Evolutionary conservation across 129 eudicot genomes (phyloP), one percentile per base, ranked within the genome.

Genomic region (Arctium lappa): DNA sequence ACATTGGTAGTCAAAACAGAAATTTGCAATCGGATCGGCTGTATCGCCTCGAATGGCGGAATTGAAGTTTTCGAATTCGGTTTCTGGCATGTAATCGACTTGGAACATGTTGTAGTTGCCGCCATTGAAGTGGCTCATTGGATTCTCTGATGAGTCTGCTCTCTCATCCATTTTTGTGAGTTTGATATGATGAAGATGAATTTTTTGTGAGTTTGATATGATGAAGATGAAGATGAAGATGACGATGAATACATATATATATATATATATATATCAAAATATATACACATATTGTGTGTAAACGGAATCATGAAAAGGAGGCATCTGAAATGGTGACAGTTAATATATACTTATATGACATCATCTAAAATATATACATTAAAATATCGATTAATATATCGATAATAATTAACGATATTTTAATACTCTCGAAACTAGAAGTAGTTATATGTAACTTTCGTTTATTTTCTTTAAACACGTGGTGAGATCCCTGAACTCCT

Each of bases 11-110:
- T 78, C 76, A 9, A 72, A 66, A 73, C 84, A 85, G 22, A 83
- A 86, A 1, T 50, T 85, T 30, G 50, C 78, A 6, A 79, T 78
- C 8, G 90, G 88, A 48, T 83, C 89, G 1, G 32, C 30, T 2
- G 71, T 85, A 48, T 87, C 97, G 0, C 82, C 91, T 73, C 89
- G 76, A 68, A 92, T 73, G 6, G 87, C 73, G 31, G 91, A 86
- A 68, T 92, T 81, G 46, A 94, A 87, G 72, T 83, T 90, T 70
- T 87, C 88, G 30, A 88, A 88, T 53, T 87, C 89, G 46, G 89
- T 69, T 77, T 87, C 94, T 9, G 85, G 89, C 74, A 78, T 83
- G 71, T 83, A 89, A 77, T 89, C 90, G 34, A 73, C 72, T 68
- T 75, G 86, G 46, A 78, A 84, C 39, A 86, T 86, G 82, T 78